Evolutionary conservation across 2,329 filamentous ascomycete genomes (phyloP).

Genomic region (Pseudogymnoascus sp.): DNA sequence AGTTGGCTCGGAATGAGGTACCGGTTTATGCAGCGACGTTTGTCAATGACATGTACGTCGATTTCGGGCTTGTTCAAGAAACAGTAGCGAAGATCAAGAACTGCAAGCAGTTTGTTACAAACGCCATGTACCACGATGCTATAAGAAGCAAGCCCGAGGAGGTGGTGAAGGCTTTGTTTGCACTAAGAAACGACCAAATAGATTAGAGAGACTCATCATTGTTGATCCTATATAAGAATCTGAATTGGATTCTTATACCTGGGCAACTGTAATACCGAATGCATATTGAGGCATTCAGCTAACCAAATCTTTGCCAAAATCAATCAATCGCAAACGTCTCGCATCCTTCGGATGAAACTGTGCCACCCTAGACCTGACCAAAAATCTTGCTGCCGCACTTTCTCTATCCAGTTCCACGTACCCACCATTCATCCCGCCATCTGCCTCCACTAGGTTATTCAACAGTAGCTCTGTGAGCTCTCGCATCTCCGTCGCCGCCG

Average conservation of each 20-base stretch:
- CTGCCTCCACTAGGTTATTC: constrained; percentile 49
- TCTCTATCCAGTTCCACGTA: constrained; percentile 55
- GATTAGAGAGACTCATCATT: constrained; percentile 34
- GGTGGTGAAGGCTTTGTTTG: constrained; percentile 69
- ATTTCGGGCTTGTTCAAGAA: constrained; percentile 64
- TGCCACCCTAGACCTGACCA: constrained; percentile 59
- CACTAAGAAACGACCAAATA: constrained; percentile 61
- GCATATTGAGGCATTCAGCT: constrained; percentile 31
- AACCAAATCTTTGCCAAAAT: constrained; percentile 58
- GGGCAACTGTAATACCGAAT: neutral
- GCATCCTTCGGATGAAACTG: constrained; percentile 60
- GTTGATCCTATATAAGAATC: neutral
- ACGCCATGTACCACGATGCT: constrained; percentile 81
- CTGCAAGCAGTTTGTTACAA: constrained; percentile 77
- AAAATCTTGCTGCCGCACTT: constrained; percentile 55
- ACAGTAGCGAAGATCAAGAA: constrained; percentile 69
- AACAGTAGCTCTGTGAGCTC: constrained; percentile 53
- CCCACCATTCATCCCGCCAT: constrained; percentile 46
- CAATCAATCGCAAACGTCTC: constrained; percentile 49
- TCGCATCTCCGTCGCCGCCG: constrained; percentile 52
- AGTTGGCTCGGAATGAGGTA: constrained; percentile 69
- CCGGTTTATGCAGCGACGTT: constrained; percentile 82
- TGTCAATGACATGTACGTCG: constrained; percentile 88
- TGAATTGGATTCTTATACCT: neutral
- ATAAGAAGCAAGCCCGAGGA: constrained; percentile 67